Percentiles rank a stretch among this genome's conserved stretches.
phyloP scores from a whole-genome alignment of 345 rosid species.

The Laguncularia racemosa region DNA sequence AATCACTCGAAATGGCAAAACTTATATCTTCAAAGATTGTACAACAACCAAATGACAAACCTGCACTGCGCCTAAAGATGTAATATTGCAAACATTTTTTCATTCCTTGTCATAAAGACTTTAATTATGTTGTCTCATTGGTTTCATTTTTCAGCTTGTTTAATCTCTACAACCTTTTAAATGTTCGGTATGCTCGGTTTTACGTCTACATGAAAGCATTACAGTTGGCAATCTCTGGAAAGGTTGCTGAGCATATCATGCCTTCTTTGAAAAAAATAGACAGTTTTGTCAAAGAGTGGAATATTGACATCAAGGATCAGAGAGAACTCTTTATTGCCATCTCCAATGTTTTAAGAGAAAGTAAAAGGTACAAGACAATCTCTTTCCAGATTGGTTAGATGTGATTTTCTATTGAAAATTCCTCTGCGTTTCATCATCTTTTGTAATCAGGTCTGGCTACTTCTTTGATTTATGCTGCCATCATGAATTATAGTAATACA shows the following conservation, averaged over 20 bases:
- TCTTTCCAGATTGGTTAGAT: not conserved
- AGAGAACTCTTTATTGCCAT: conserved; percentile 72
- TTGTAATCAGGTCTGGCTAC: too few relatives aligned
- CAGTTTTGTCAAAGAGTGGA: conserved; percentile 93
- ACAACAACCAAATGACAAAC: conserved; percentile 84
- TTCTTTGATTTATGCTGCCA: too few relatives aligned
- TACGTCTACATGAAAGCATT: conserved; percentile 77
- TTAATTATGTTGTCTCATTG: conserved; percentile 6
- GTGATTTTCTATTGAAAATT: not conserved
- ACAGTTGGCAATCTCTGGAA: conserved; percentile 60
- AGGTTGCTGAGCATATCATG: conserved; percentile 57
- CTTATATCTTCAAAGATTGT: conserved; percentile 60
- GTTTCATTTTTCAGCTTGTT: conserved; percentile 60
- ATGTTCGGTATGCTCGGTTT: conserved; percentile 54
- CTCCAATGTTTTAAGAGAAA: conserved; percentile 66
- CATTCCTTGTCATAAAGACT: conserved; percentile 2
- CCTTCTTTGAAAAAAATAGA: conserved; percentile 81
- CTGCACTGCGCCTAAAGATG: conserved; percentile 88
- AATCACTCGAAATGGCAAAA: conserved; percentile 71
- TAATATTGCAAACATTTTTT: conserved; percentile 17
- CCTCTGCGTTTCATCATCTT: not conserved
- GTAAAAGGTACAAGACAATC: conserved; percentile 46
- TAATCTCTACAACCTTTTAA: conserved; percentile 85
- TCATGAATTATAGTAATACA: not conserved
- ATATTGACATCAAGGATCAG: conserved; percentile 65